Evolutionary conservation across 352 stramenopile genomes (phyloP), one percentile per base, ranked within the genome.

Genomic region (Phytophthora palmivora): DNA sequence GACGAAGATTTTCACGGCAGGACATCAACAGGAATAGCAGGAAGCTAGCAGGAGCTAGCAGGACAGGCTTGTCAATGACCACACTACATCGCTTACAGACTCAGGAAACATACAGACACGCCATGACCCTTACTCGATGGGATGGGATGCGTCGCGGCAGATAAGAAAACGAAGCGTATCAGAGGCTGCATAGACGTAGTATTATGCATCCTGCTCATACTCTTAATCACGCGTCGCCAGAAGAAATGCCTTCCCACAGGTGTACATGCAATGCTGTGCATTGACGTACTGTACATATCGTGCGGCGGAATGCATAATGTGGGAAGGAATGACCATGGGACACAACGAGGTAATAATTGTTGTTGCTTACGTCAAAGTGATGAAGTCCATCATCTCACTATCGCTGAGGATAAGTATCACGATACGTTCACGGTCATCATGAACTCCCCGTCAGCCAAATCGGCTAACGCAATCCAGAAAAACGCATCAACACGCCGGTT

Each of bases 1-100:
- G 58, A 52, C 22, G 33, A 66, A 63, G 58, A 56, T 50, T 63
- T 38, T 5, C 28, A 69, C 51, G 54, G n/a, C 51, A 65, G 39
- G 58, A 36, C 22, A 67, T 26, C 38, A 45, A 14, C 47, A 63
- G 42, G 48, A 44, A 32, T 24, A 16, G 19, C 32, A 39, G 6
- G 37, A 18, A 43, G 34, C 6, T 7, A 36, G 14, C 14, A 1
- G 8, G 21, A 22, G 30, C 38, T 14, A 41, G 4, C 33, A 28
- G 38, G 18, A 34, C 30, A 34, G 30, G 30, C 30, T 28, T 28
- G 6, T 28, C 24, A 28, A 28, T 6, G 24, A 28, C 6, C 24
- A 28, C 24, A 6, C 24, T 28, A 28, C 24, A 6, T 28, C 24
- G 24, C 24, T 28, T 6, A 28, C 24, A 28, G 24, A 28, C 24